Conservation (phyloP, 345 rosid genomes). For the Zanthoxylum bungeanum region DNA sequence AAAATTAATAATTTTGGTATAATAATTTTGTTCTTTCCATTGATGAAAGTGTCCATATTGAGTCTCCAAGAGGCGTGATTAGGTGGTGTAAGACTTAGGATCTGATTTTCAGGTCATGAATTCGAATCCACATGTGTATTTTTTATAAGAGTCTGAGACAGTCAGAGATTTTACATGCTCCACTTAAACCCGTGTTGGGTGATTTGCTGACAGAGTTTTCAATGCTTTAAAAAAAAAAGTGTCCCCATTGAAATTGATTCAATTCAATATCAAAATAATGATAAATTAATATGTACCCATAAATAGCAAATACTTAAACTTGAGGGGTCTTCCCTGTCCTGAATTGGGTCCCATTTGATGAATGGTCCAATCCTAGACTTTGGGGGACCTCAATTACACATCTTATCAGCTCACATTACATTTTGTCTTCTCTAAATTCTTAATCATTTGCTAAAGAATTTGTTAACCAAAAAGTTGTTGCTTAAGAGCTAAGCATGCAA, state of each 20-base stretch:
- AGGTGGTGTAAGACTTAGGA: too few species aligned
- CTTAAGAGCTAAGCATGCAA: conserved; percentile 2
- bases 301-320: not conserved
- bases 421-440: not conserved
- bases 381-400: not conserved
- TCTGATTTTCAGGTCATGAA: too few species aligned
- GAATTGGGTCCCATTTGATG: not conserved
- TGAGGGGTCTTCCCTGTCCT: too few species aligned
- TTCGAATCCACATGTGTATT: too few species aligned
- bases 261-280: not conserved
- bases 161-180: too few species aligned
- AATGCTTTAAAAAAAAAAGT: too few species aligned
- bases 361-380: not conserved
- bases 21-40: not conserved
- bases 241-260: not conserved
- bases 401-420: too few species aligned
- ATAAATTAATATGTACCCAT: not conserved
- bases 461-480: conserved; percentile 1
- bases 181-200: too few species aligned
- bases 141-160: too few species aligned
- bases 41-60: not conserved
- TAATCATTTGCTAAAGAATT: conserved; percentile 14
- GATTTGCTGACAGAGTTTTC: too few species aligned
- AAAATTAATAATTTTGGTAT: too few species aligned
- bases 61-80: too few species aligned